phyloP scores from a whole-genome alignment of 257 asterid genomes.

The Anisodus acutangulus region DNA sequence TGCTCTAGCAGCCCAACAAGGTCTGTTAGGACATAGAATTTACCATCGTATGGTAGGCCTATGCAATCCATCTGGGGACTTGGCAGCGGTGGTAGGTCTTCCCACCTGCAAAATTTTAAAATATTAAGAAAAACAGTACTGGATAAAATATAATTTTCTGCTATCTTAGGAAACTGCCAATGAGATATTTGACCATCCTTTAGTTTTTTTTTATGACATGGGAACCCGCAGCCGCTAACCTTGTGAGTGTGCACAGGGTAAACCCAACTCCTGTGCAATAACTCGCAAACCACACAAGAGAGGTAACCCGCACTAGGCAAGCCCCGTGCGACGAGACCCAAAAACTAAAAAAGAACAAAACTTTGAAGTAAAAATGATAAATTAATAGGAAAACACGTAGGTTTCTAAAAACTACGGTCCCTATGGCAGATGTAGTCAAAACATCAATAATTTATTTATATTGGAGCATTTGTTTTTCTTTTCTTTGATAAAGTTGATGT shows the following conservation, averaged over 20 bases:
- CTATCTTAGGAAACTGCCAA: background rate
- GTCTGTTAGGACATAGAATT: conserved; percentile 25
- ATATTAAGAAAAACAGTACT: background rate
- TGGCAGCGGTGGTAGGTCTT: conserved; percentile 24
- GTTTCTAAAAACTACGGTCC: conserved; percentile 10
- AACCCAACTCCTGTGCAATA: too few relatives aligned
- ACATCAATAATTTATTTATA: background rate
- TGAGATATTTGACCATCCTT: background rate
- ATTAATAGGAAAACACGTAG: background rate
- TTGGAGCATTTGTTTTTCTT: background rate
- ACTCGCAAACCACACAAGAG: too few relatives aligned
- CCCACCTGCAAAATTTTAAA: conserved; percentile 16
- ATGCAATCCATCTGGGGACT: conserved; percentile 26
- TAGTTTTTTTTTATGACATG: background rate
- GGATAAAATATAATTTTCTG: background rate
- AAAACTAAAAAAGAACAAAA: background rate
- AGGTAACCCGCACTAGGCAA: too few relatives aligned
- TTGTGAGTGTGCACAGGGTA: too few relatives aligned
- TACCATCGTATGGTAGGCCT: conserved; percentile 25
- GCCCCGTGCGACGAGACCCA: background rate
- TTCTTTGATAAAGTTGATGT: background rate
- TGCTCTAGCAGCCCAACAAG: conserved; percentile 31
- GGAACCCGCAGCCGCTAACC: too few relatives aligned
- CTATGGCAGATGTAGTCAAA: conserved; percentile 13
- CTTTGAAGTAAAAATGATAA: background rate